Percentiles rank a stretch among this genome's conserved stretches.
These are phyloP conservation scores for Hypoxylon sp. DNA, from an alignment of 2,329 filamentous ascomycete genomes.

Conservation along the genomic window DNA sequence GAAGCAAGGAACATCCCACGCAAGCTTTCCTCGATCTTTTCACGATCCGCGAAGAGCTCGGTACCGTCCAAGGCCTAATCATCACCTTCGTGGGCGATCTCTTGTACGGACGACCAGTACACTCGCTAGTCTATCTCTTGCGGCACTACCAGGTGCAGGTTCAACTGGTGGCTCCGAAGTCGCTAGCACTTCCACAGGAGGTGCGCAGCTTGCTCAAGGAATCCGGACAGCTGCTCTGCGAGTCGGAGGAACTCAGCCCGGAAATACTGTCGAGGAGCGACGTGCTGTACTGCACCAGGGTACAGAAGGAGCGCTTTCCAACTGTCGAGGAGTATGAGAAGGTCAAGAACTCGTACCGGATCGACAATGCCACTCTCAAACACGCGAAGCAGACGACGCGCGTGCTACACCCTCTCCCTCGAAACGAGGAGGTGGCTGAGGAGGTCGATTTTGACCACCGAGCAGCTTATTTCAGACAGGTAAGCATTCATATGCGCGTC, in stretches of 20 bases:
- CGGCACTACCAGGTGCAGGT: slow-evolving; percentile 95
- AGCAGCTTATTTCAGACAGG: slow-evolving; percentile 98
- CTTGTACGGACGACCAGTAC: slow-evolving; percentile 90
- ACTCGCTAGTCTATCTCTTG: slow-evolving; percentile 92
- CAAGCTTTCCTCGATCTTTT: slow-evolving; percentile 98
- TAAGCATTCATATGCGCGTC: slow-evolving; percentile 60
- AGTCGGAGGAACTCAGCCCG: slow-evolving; percentile 80
- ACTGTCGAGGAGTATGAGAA: slow-evolving; percentile 80
- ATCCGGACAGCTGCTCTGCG: slow-evolving; percentile 78
- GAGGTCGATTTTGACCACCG: slow-evolving; percentile 98
- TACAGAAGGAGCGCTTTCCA: slow-evolving; percentile 96
- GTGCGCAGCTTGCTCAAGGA: slow-evolving; percentile 75
- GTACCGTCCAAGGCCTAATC: slow-evolving; percentile 91
- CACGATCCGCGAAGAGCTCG: slow-evolving; percentile 96
- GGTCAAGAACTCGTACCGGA: slow-evolving; percentile 86
- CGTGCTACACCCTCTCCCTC: slow-evolving; percentile 92
- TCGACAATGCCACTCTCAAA: slow-evolving; percentile 90
- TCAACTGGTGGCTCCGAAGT: slow-evolving; percentile 86
- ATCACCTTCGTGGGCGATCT: slow-evolving; percentile 97
- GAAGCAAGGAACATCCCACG: slow-evolving; percentile 93
- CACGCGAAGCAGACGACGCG: slow-evolving; percentile 92
- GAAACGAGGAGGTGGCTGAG: slow-evolving; percentile 91
- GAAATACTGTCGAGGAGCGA: slow-evolving; percentile 88
- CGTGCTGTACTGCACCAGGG: slow-evolving; percentile 94
- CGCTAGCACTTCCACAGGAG: slow-evolving; percentile 76